Evolutionary conservation across 2,329 filamentous ascomycete species (phyloP).

Genomic region (Thelonectria discophora): DNA sequence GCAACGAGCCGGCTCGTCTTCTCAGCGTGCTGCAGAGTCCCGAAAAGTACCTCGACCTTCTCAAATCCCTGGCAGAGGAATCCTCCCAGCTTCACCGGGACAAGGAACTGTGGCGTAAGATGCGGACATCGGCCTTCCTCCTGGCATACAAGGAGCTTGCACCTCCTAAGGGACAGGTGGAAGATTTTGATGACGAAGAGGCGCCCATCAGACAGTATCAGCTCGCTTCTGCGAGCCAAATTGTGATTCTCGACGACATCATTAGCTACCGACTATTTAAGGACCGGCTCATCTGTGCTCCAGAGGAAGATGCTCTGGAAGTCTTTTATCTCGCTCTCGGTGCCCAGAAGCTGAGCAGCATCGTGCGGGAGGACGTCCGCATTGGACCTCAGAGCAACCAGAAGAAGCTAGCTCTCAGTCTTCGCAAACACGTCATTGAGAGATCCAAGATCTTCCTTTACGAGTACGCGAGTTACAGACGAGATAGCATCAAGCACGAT

Average conservation of each 20-base stretch:
- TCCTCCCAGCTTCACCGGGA: slow-evolving; percentile 76
- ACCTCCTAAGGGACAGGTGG: slow-evolving; percentile 56
- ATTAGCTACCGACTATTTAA: slow-evolving; percentile 91
- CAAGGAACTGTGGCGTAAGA: slow-evolving; percentile 77
- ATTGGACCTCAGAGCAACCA: slow-evolving; percentile 74
- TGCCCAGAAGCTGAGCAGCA: slow-evolving; percentile 75
- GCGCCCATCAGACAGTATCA: slow-evolving; percentile 79
- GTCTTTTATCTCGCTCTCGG: slow-evolving; percentile 85
- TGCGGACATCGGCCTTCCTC: slow-evolving; percentile 80
- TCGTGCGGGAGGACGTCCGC: slow-evolving; percentile 80
- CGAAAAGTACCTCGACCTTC: slow-evolving; percentile 86
- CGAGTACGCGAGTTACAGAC: slow-evolving; percentile 73
- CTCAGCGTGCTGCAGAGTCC: slow-evolving; percentile 80
- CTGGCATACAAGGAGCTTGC: slow-evolving; percentile 82
- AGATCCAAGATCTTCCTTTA: slow-evolving; percentile 90
- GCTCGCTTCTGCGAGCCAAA: slow-evolving; percentile 74
- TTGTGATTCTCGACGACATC: slow-evolving; percentile 87
- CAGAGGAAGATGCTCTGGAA: slow-evolving; percentile 88
- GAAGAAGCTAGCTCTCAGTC: slow-evolving; percentile 71
- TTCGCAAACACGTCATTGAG: slow-evolving; percentile 86
- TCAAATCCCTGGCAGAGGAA: slow-evolving; percentile 82
- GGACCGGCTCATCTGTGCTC: slow-evolving; percentile 82
- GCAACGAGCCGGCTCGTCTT: slow-evolving; percentile 82
- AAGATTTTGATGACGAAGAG: slow-evolving; percentile 67
- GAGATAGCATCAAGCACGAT: slow-evolving; percentile 85